Evolutionary conservation across 2,329 filamentous ascomycete species (phyloP).

Genomic region (Metarhizium rileyi): DNA sequence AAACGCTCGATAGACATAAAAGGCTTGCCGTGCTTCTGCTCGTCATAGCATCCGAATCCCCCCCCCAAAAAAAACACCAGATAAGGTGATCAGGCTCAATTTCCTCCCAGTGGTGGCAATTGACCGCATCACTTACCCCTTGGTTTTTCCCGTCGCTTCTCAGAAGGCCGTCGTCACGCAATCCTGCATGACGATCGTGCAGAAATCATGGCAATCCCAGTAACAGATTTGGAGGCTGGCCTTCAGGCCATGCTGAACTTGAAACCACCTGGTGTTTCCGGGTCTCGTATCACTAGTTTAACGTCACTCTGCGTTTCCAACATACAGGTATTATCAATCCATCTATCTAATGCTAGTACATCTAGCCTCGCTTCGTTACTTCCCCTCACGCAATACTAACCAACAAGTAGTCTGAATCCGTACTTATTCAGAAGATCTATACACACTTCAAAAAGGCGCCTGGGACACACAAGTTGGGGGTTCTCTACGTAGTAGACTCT

Average conservation of each 20-base stretch:
- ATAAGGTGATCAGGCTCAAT: not conserved
- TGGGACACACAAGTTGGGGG: conserved; percentile 92
- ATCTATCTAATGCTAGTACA: not conserved
- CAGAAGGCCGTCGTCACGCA: not conserved
- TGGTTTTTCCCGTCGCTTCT: conserved; percentile 1
- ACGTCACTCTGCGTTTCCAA: conserved; percentile 82
- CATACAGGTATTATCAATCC: conserved; percentile 59
- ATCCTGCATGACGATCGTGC: conserved; percentile 7
- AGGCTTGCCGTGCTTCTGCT: not conserved
- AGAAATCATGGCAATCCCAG: conserved; percentile 60
- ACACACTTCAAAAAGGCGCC: conserved; percentile 95
- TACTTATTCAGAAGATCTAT: conserved; percentile 91
- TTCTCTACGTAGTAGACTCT: conserved; percentile 99
- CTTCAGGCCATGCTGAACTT: conserved; percentile 85
- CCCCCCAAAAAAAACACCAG: not conserved
- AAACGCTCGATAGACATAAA: not conserved
- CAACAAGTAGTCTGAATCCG: conserved; percentile 69
- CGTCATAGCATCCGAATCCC: not conserved
- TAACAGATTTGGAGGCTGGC: conserved; percentile 83
- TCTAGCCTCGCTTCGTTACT: not conserved
- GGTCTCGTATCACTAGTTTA: conserved; percentile 80
- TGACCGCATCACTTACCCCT: not conserved
- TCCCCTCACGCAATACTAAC: conserved; percentile 12
- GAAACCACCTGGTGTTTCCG: conserved; percentile 90
- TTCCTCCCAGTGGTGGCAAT: not conserved